These are phyloP conservation scores for Rhynchospora pubera DNA, from an alignment of 176 grass and related monocot genomes.

Conservation along the genomic window DNA sequence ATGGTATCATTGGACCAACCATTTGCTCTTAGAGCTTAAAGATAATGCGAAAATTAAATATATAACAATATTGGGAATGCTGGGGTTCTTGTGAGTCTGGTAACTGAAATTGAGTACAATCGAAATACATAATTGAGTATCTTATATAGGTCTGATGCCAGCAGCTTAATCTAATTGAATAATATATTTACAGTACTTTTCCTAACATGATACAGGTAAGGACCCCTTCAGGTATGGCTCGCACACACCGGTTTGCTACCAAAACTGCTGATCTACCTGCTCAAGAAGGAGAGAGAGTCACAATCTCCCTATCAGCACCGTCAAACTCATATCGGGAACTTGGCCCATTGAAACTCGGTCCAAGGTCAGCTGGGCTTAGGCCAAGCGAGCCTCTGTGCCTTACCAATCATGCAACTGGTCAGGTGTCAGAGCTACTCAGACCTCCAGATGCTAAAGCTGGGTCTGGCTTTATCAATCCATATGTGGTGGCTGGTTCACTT, in stretches of 20 bases:
- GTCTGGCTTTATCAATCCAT: conserved; percentile 47
- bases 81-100: not conserved
- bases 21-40: not conserved
- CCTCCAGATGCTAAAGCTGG: conserved; percentile 48
- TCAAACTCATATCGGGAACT: conserved; percentile 57
- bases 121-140: not conserved
- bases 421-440: conserved; percentile 72
- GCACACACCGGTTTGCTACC: conserved; percentile 76
- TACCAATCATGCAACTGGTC: conserved; percentile 67
- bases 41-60: not conserved
- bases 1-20: not conserved
- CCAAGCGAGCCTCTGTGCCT: conserved; percentile 79
- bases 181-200: not conserved
- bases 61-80: not conserved
- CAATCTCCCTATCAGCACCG: conserved; percentile 71
- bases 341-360: conserved; percentile 57
- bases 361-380: conserved; percentile 48
- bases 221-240: conserved; percentile 69
- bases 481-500: conserved; percentile 53
- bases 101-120: not conserved
- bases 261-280: conserved; percentile 67
- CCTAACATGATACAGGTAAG: conserved; percentile 44
- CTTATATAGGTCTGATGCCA: not conserved
- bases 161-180: not conserved
- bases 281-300: conserved; percentile 92